Evolutionary conservation across 805 yeast genomes (phyloP).

Genomic region (Sugiyamaella marilandica): DNA sequence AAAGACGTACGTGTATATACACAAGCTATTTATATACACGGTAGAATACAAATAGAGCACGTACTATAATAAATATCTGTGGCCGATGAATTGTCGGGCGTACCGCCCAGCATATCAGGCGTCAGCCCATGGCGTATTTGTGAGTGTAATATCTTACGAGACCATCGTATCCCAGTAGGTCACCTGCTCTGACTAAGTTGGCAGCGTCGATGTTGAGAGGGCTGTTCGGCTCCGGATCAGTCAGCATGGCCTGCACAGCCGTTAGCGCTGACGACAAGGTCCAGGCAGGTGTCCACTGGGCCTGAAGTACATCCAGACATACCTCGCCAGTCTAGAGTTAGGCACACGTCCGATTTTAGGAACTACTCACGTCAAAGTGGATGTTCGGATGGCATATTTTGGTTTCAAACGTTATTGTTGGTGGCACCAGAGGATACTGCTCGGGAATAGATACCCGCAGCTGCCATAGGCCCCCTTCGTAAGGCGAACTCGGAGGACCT

Average conservation of each 20-base stretch:
- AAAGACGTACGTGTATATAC: too few relatives aligned
- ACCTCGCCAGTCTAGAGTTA: conserved; percentile 33
- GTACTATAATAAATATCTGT: too few relatives aligned
- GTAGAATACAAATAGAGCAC: too few relatives aligned
- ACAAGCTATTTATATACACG: too few relatives aligned
- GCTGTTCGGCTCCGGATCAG: conserved; percentile 35
- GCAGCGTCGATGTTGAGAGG: conserved; percentile 40
- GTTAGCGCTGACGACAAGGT: conserved; percentile 34
- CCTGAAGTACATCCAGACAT: conserved; percentile 35
- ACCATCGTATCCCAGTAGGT: conserved; percentile 26
- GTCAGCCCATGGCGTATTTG: conserved; percentile 19
- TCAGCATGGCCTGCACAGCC: conserved; percentile 36
- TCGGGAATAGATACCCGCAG: conserved; percentile 38
- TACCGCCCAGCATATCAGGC: too few relatives aligned
- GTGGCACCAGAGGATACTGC: conserved; percentile 48
- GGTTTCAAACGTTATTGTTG: conserved; percentile 39
- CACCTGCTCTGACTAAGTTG: conserved; percentile 31
- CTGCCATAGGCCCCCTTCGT: conserved; percentile 46
- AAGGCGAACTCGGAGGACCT: conserved; percentile 39
- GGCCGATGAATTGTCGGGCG: too few relatives aligned
- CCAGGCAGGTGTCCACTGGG: conserved; percentile 40
- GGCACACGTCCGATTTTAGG: conserved; percentile 36
- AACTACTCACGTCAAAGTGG: conserved; percentile 27
- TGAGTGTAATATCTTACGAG: conserved; percentile 28
- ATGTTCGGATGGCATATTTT: conserved; percentile 36